Conservation (phyloP, 2,329 filamentous ascomycete species). For the Cordyceps farinosa region DNA sequence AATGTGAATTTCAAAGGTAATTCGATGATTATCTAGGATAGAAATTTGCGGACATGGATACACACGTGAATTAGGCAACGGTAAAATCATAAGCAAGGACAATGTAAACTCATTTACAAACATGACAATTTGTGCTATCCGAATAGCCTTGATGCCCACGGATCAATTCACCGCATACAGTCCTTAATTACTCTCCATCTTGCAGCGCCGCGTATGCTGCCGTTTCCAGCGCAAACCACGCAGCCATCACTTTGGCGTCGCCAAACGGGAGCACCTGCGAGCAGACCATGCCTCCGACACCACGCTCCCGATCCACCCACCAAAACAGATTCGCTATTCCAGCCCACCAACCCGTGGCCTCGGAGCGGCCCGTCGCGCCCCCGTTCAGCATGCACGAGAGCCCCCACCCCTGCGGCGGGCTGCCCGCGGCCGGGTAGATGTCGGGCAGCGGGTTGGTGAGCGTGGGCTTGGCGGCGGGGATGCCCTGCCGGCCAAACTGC, state of each 20-base stretch:
- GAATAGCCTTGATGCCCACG: neutral
- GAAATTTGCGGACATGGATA: neutral
- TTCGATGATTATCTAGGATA: neutral
- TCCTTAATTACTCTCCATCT: neutral
- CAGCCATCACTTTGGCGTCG: constrained; percentile 37
- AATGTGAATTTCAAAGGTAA: neutral
- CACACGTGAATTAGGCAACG: neutral
- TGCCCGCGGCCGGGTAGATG: constrained; percentile 42
- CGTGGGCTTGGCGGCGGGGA: constrained; percentile 46
- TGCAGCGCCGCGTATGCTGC: constrained; percentile 33
- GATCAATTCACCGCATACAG: no score
- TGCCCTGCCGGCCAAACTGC: constrained; percentile 44
- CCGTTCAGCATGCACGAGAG: constrained; percentile 55
- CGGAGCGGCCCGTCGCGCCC: constrained; percentile 49
- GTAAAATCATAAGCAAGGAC: neutral
- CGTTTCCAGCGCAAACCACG: constrained; percentile 40
- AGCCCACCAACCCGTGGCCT: constrained; percentile 52
- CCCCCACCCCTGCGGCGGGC: constrained; percentile 62
- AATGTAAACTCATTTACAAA: no score
- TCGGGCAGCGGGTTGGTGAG: constrained; percentile 47
- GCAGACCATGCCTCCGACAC: constrained; percentile 50
- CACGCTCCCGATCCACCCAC: constrained; percentile 60
- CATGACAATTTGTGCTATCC: neutral
- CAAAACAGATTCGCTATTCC: constrained; percentile 59
- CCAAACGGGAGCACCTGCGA: constrained; percentile 50